These are phyloP conservation scores for Xylariales sp. DNA, from an alignment of 2,329 filamentous ascomycete species.

Conservation along the genomic window DNA sequence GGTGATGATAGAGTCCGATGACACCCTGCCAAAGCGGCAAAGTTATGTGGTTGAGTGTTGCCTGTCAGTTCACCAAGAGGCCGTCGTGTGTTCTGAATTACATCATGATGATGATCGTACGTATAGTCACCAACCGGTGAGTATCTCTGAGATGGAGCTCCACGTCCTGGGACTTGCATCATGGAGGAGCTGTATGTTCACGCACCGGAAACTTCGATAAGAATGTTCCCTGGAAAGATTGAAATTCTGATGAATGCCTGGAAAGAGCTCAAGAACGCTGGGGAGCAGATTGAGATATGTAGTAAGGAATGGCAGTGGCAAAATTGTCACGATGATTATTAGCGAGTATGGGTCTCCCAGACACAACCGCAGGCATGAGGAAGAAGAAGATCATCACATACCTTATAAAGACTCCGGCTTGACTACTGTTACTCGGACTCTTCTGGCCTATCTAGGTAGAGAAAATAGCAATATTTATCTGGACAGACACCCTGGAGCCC, in stretches of 20 bases:
- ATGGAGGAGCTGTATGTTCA: constrained; percentile 17
- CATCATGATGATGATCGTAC: constrained; percentile 39
- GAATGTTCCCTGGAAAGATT: constrained; percentile 27
- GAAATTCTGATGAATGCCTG: constrained; percentile 29
- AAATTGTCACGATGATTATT: constrained; percentile 25
- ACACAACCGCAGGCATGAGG: constrained; percentile 24
- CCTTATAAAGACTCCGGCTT: constrained; percentile 25
- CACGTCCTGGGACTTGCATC: constrained; percentile 39
- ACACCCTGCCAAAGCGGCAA: constrained; percentile 36
- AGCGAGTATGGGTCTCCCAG: constrained; percentile 17
- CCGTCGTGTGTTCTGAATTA: constrained; percentile 31
- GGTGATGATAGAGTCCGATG: constrained; percentile 40
- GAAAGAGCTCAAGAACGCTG: constrained; percentile 27
- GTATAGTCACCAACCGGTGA: constrained; percentile 42
- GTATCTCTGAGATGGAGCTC: constrained; percentile 48
- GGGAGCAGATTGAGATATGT: constrained; percentile 29
- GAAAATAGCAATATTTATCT: constrained; percentile 18
- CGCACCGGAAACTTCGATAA: constrained; percentile 19
- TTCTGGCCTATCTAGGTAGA: constrained; percentile 13
- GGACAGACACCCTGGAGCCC: constrained; percentile 14
- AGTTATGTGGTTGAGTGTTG: constrained; percentile 42
- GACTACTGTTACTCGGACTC: constrained; percentile 8
- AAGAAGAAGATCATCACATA: constrained; percentile 26
- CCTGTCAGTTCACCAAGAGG: constrained; percentile 49
- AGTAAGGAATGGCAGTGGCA: constrained; percentile 32